Conservation (phyloP, 345 rosid species). For the Eucalyptus regnans region DNA sequence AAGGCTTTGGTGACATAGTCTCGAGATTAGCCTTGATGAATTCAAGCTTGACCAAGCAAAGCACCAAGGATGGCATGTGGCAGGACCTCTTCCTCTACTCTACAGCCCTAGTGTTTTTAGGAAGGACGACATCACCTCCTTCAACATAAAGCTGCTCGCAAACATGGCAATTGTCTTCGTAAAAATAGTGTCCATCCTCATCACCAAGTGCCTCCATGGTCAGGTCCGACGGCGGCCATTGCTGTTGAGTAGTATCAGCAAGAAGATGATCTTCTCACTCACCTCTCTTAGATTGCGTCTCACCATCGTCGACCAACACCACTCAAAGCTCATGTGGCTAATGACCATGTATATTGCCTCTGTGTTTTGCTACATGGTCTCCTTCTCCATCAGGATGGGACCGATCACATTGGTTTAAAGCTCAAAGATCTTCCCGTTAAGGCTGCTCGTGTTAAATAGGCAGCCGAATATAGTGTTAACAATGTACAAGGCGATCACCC, state of each 20-base stretch:
- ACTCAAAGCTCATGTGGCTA: slow-evolving; percentile 41
- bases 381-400: slow-evolving; percentile 76
- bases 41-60: not conserved
- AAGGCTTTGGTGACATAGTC: not conserved
- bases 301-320: slow-evolving; percentile 29
- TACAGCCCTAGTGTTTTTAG: slow-evolving; percentile 61
- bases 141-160: slow-evolving; percentile 35
- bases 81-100: slow-evolving; percentile 18
- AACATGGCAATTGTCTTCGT: slow-evolving; percentile 58
- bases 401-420: slow-evolving; percentile 74
- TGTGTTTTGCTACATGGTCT: slow-evolving; percentile 43
- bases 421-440: slow-evolving; percentile 73
- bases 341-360: slow-evolving; percentile 33
- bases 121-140: slow-evolving; percentile 46
- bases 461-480: slow-evolving; percentile 54
- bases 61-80: not conserved
- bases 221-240: slow-evolving; percentile 52
- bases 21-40: not conserved
- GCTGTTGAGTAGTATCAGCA: slow-evolving; percentile 46
- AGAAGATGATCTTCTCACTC: slow-evolving; percentile 51
- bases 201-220: slow-evolving; percentile 53
- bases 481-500: slow-evolving; percentile 40
- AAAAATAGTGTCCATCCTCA: slow-evolving; percentile 45
- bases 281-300: slow-evolving; percentile 19
- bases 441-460: slow-evolving; percentile 51